A percentile compares a stretch with the other conserved stretches of the same genome.
These are phyloP conservation scores for Ascobolus immersus DNA, from an alignment of 495 filamentous ascomycete genomes.

Conservation along the genomic window DNA sequence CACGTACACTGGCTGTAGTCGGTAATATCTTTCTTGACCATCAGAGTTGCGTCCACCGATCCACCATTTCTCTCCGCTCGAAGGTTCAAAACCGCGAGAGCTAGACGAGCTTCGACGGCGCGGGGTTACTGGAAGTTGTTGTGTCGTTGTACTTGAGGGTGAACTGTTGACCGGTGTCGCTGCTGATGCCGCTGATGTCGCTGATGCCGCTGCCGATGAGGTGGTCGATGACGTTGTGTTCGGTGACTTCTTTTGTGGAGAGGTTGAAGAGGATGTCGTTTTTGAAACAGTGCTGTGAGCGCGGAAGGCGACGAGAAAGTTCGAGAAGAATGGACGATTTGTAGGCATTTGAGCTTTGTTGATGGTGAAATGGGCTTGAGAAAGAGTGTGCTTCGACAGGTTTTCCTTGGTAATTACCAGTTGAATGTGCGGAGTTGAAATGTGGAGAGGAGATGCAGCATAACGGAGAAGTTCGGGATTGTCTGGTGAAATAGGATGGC, in stretches of 20 bases:
- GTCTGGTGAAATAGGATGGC: too few species aligned
- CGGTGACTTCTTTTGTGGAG: conserved; percentile 17
- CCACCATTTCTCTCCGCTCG: conserved; percentile 48
- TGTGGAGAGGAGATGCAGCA: too few species aligned
- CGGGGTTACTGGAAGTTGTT: conserved; percentile 15
- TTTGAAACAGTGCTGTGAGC: conserved; percentile 27
- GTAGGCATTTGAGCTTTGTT: conserved; percentile 38
- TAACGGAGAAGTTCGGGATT: too few species aligned
- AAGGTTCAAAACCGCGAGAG: conserved; percentile 31
- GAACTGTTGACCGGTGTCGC: conserved; percentile 5
- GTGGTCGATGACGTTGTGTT: conserved; percentile 13
- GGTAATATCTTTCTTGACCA: conserved; percentile 48
- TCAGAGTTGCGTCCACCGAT: conserved; percentile 41
- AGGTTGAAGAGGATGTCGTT: conserved; percentile 20
- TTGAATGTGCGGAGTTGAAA: too few species aligned
- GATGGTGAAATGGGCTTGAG: too few species aligned
- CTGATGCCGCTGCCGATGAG: conserved; percentile 7
- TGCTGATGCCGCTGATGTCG: conserved; percentile 11
- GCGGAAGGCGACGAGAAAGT: conserved; percentile 50
- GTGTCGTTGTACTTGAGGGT: conserved; percentile 10
- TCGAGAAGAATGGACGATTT: conserved; percentile 48
- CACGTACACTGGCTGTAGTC: conserved; percentile 18
- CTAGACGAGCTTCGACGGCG: conserved; percentile 36
- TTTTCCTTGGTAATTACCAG: too few species aligned
- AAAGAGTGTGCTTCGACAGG: too few species aligned